A percentile compares a stretch with the other conserved stretches of the same genome.
phyloP scores from a whole-genome alignment of 2,329 filamentous ascomycete genomes.

The Pseudogymnoascus sp. region DNA sequence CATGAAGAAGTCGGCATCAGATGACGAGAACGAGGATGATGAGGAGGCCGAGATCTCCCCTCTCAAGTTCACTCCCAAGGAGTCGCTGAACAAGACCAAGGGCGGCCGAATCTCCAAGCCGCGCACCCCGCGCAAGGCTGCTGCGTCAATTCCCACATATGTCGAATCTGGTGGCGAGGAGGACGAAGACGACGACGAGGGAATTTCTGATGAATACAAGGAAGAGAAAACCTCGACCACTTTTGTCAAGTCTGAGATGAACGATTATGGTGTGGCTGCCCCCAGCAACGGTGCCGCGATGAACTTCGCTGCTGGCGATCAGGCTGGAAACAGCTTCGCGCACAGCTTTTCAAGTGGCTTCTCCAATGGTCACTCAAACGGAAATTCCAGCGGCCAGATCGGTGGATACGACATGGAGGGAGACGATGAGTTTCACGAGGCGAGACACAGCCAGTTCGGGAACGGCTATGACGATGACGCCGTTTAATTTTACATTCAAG shows the following conservation, averaged over 20 bases:
- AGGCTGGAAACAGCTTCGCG: neutral
- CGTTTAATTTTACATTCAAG: neutral
- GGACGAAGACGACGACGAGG: slow-evolving; percentile 11
- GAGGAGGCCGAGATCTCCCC: neutral
- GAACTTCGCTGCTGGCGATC: neutral
- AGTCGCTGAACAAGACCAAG: slow-evolving; percentile 19
- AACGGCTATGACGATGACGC: neutral
- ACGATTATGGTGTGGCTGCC: neutral
- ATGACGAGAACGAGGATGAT: slow-evolving; percentile 15
- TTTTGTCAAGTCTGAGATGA: neutral
- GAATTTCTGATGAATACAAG: neutral
- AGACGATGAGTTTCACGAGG: neutral
- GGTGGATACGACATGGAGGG: neutral
- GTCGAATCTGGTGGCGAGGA: slow-evolving; percentile 9
- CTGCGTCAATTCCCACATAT: slow-evolving; percentile 1
- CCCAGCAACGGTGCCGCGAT: neutral
- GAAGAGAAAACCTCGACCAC: neutral
- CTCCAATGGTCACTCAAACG: neutral
- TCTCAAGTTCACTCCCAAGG: slow-evolving; percentile 20
- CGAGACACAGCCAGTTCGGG: neutral
- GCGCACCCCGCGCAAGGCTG: neutral
- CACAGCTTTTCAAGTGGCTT: neutral
- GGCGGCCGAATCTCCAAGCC: slow-evolving; percentile 20
- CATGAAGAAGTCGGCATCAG: slow-evolving; percentile 10
- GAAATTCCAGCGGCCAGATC: neutral